Conservation (phyloP, 2,329 filamentous ascomycete species). For the Cyphellophora attinorum region DNA sequence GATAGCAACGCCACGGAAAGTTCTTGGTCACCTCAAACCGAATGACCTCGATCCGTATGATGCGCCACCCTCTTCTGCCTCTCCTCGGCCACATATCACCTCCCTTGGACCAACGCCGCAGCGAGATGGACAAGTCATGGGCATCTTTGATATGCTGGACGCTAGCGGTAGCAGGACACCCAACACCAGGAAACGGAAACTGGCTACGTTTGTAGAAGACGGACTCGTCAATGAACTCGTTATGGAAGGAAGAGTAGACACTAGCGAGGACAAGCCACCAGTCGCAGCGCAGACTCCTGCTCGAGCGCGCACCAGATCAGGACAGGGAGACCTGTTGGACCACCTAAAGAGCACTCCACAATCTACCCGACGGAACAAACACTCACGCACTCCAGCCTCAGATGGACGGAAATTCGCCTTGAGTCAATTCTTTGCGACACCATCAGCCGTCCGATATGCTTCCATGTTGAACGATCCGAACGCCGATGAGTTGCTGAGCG, state of each 20-base stretch:
- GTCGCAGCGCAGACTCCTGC: constrained; percentile 27
- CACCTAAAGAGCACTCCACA: constrained; percentile 2
- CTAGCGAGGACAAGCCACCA: background rate
- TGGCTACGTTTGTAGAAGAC: too few relatives aligned
- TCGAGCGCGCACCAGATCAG: constrained; percentile 17
- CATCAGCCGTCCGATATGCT: constrained; percentile 33
- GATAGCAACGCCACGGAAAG: constrained; percentile 27
- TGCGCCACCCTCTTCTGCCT: constrained; percentile 26
- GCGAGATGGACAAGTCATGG: constrained; percentile 37
- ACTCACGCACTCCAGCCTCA: constrained; percentile 30
- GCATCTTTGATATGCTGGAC: constrained; percentile 36
- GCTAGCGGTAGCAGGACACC: constrained; percentile 20
- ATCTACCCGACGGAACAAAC: constrained; percentile 4
- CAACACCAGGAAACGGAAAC: too few relatives aligned
- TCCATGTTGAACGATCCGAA: constrained; percentile 21
- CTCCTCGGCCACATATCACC: constrained; percentile 23
- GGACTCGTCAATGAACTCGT: too few relatives aligned
- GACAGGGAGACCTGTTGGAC: constrained; percentile 5
- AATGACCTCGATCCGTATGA: constrained; percentile 35
- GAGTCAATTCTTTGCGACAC: constrained; percentile 35
- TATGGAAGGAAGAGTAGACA: too few relatives aligned
- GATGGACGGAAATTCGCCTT: constrained; percentile 35
- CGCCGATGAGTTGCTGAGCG: constrained; percentile 3
- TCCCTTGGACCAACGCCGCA: constrained; percentile 39
- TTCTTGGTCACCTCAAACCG: constrained; percentile 23